Percentiles rank a stretch among this genome's conserved stretches.
Conservation (phyloP, 352 stramenopile species). For the Plasmopara viticola region DNA sequence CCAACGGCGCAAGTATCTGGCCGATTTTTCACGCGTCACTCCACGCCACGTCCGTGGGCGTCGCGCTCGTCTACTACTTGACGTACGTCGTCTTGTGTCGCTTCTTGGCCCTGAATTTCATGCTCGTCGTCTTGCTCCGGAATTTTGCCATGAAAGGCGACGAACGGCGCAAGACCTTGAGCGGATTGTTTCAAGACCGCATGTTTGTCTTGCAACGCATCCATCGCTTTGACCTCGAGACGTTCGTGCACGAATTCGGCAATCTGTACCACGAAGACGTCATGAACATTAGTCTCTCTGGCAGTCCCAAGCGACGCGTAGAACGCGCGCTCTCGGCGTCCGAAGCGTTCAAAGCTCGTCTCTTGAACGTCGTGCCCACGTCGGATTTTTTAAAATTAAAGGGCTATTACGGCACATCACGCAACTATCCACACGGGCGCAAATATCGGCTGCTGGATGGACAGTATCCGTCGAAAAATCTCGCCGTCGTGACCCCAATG, state of each 20-base stretch:
- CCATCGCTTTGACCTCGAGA: constrained; percentile 73
- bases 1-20: constrained; percentile 77
- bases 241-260: constrained; percentile 69
- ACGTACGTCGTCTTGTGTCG: constrained; percentile 63
- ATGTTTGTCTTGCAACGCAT: constrained; percentile 76
- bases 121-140: constrained; percentile 75
- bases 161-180: constrained; percentile 62
- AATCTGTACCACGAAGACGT: constrained; percentile 68
- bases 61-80: constrained; percentile 67
- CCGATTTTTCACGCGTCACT: constrained; percentile 72
- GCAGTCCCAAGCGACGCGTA: constrained; percentile 48
- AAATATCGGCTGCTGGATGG: constrained; percentile 21
- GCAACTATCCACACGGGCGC: constrained; percentile 13
- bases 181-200: constrained; percentile 66
- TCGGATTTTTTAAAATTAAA: constrained; percentile 67
- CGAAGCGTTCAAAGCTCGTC: constrained; percentile 52
- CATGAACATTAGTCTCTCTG: constrained; percentile 70
- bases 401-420: constrained; percentile 30
- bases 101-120: constrained; percentile 77
- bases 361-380: constrained; percentile 56
- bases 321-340: constrained; percentile 48
- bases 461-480: constrained; percentile 18
- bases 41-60: constrained; percentile 43
- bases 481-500: constrained; percentile 15
- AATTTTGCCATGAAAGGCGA: constrained; percentile 86